Percentiles rank a stretch among this genome's conserved stretches.
Evolutionary conservation across 1,284 basidiomycete genomes (phyloP).

Genomic region (Puccinia hordei): DNA sequence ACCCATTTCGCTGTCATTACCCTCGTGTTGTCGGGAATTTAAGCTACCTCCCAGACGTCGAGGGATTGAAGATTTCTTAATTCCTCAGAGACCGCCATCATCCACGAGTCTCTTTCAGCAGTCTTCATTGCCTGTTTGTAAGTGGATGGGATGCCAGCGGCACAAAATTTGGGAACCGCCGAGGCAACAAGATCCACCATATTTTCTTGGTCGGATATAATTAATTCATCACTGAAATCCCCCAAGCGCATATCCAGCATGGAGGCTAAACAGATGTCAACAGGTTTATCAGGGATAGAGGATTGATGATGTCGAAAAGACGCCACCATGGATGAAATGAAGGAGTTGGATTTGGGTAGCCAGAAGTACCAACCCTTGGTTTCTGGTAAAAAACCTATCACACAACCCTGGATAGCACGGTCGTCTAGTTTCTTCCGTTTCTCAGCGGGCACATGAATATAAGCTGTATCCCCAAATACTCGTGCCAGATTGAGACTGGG

Average conservation of each 20-base stretch:
- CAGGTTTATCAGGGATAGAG: too few relatives aligned
- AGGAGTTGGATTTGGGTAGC: background rate
- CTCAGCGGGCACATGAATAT: background rate
- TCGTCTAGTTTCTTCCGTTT: background rate
- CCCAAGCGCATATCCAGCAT: too few relatives aligned
- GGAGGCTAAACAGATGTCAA: too few relatives aligned
- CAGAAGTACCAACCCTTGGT: background rate
- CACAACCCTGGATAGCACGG: background rate
- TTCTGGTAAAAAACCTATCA: background rate
- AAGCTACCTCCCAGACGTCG: background rate
- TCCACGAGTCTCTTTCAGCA: background rate
- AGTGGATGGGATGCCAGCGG: too few relatives aligned
- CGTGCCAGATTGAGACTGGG: background rate
- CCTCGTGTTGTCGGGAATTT: background rate
- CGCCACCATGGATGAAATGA: too few relatives aligned
- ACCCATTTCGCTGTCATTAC: constrained; percentile 18
- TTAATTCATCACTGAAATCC: too few relatives aligned
- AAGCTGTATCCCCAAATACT: background rate
- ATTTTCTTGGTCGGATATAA: background rate
- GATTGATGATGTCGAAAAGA: too few relatives aligned
- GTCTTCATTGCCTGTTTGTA: background rate
- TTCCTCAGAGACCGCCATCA: background rate
- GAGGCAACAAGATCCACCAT: too few relatives aligned
- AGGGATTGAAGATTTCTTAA: background rate
- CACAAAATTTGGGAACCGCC: background rate